Evolutionary conservation across 768 basidiomycete genomes (phyloP).

Genomic region (Termitomyces sp.): DNA sequence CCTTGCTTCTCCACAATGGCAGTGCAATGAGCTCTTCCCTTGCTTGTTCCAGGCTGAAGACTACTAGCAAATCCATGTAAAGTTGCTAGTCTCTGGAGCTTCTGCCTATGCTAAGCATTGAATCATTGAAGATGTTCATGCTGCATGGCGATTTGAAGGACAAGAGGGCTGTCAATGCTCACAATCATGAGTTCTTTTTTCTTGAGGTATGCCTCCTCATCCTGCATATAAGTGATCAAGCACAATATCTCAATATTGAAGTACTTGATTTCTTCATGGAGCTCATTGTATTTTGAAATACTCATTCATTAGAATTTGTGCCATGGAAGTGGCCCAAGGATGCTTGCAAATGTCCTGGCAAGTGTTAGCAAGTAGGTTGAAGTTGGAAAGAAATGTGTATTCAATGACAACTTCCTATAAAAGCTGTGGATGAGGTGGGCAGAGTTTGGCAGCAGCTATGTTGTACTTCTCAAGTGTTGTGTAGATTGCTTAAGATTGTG

Average conservation of each 20-base stretch:
- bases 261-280: conserved; percentile 18
- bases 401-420: conserved; percentile 23
- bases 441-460: too few species aligned
- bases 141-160: too few species aligned
- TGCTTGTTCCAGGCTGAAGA: too few species aligned
- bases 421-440: conserved; percentile 12
- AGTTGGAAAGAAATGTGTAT: conserved; percentile 16
- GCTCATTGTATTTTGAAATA: conserved; percentile 18
- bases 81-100: too few species aligned
- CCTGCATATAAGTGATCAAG: conserved; percentile 15
- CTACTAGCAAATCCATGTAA: too few species aligned
- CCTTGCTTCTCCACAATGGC: too few species aligned
- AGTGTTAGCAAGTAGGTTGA: conserved; percentile 17
- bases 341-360: conserved; percentile 10
- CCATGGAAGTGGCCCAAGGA: conserved; percentile 17
- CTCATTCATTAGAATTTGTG: conserved; percentile 12
- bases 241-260: conserved; percentile 20
- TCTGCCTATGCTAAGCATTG: too few species aligned
- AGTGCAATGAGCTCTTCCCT: too few species aligned
- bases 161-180: too few species aligned
- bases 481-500: conserved; percentile 18
- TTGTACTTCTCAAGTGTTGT: conserved; percentile 22
- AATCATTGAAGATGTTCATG: too few species aligned
- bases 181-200: too few species aligned
- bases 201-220: background rate